Evolutionary conservation across 345 rosid genomes (phyloP), one percentile per base, ranked within the genome.

Genomic region (Populus ilicifolia): DNA sequence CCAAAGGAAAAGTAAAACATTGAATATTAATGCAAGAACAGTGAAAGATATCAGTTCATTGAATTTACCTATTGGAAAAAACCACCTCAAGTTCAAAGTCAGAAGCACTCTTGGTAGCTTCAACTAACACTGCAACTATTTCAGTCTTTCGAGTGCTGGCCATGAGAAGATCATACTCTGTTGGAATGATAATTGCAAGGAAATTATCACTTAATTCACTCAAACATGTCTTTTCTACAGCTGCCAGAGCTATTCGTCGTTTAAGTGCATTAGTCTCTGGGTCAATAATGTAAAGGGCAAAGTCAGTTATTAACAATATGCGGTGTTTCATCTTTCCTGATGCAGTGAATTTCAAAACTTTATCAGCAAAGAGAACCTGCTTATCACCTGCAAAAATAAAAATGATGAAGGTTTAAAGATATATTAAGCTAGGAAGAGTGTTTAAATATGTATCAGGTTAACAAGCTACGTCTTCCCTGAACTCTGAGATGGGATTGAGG

Each of bases 101-200:
- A 70, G 98, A 91, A 29, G 90, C 85, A 39, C 84, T 83, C 86
- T 91, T 94, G 5, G 92, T 91, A 66, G 92, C 94, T 85, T 96
- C 97, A 41, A 87, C 92, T 78, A 96, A 83, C 59, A 90, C 88
- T 16, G 92, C 87, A 74, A 90, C 97, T 54, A 96, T 93, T 80
- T 96, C 99, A 29, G 91, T 88, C 86, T 94, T 96, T 35, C 97
- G 88, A 21, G 98, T 90, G 65, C 97, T 91, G 41, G 98, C 97
- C 95, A 94, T 89, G 63, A 96, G 93, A 9, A 94, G 71, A 86
- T 96, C 99, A 79, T 96, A 96, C 85, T 94, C 99, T 0, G 93
- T 92, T 16, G 98, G 98, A 63, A 96, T 81, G 43, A 96, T 83
- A 75, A 96, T 79, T 1, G 98, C 89, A 73, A 93, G 90, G 88